These are phyloP conservation scores for Leptographium wingfieldii DNA, from an alignment of 2,329 filamentous ascomycete genomes.

Conservation along the genomic window DNA sequence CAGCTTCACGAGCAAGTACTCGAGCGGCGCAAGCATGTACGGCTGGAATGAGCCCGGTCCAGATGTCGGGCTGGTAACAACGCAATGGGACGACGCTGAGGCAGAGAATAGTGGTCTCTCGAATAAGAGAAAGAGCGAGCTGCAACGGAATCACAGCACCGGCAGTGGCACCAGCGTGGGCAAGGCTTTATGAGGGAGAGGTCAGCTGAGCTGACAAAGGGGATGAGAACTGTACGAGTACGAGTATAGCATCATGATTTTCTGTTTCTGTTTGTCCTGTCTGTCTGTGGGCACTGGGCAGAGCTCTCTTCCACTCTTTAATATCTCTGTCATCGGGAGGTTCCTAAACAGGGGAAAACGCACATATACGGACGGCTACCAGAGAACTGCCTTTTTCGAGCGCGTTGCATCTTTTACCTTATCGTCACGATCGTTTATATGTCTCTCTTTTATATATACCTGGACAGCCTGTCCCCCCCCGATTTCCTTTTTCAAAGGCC, in stretches of 20 bases:
- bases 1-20: constrained; percentile 34
- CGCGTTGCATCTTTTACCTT: not conserved
- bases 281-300: not conserved
- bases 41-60: constrained; percentile 43
- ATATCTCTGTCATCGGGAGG: not conserved
- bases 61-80: constrained; percentile 32
- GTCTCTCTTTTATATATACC: not conserved
- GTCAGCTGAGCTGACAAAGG: not conserved
- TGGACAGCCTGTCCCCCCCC: not conserved
- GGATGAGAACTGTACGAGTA: not conserved
- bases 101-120: not conserved
- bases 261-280: no score
- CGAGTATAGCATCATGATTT: not conserved
- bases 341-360: not conserved
- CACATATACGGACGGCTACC: not conserved
- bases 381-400: not conserved
- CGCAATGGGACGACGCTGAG: constrained; percentile 17
- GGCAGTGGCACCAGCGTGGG: constrained; percentile 9
- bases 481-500: not conserved
- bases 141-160: constrained; percentile 10
- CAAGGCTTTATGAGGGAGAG: constrained; percentile 8
- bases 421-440: not conserved
- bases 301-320: not conserved
- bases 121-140: not conserved
- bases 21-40: constrained; percentile 33